phyloP scores from a whole-genome alignment of 2,329 filamentous ascomycete genomes.

The Aspergillus arachidicola region DNA sequence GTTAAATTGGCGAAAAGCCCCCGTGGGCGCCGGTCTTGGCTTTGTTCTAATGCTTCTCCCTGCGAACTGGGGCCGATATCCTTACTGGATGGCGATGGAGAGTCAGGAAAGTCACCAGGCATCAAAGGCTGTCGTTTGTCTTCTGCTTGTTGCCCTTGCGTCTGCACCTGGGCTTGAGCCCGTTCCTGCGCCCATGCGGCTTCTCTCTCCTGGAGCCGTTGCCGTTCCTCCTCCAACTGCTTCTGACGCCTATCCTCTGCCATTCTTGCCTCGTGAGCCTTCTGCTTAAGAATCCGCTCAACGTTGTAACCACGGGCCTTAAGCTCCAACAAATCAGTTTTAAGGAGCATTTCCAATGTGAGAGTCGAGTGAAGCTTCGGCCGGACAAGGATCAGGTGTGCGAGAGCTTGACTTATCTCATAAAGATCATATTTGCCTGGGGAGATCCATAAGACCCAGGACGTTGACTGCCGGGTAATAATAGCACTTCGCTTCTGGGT shows the following conservation, averaged over 20 bases:
- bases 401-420: constrained; percentile 86
- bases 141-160: constrained; percentile 27
- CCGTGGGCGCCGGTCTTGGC: constrained; percentile 49
- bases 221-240: constrained; percentile 70
- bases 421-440: constrained; percentile 77
- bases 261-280: constrained; percentile 83
- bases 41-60: constrained; percentile 23
- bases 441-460: constrained; percentile 75
- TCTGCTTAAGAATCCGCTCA: constrained; percentile 84
- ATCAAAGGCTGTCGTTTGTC: constrained; percentile 54
- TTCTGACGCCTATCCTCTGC: constrained; percentile 80
- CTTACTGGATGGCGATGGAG: constrained; percentile 64
- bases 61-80: constrained; percentile 22
- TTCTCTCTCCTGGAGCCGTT: constrained; percentile 65
- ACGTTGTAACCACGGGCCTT: constrained; percentile 94
- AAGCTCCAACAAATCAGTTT: constrained; percentile 78
- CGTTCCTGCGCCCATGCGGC: constrained; percentile 50
- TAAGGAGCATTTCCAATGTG: constrained; percentile 88
- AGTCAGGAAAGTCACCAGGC: constrained; percentile 74
- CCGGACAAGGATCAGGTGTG: constrained; percentile 75
- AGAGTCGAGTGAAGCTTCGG: constrained; percentile 88
- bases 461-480: constrained; percentile 57
- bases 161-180: constrained; percentile 27
- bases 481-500: constrained; percentile 76
- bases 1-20: constrained; percentile 70